phyloP scores from a whole-genome alignment of 1,139 yeast species.

The Magnusiomyces sp. region DNA sequence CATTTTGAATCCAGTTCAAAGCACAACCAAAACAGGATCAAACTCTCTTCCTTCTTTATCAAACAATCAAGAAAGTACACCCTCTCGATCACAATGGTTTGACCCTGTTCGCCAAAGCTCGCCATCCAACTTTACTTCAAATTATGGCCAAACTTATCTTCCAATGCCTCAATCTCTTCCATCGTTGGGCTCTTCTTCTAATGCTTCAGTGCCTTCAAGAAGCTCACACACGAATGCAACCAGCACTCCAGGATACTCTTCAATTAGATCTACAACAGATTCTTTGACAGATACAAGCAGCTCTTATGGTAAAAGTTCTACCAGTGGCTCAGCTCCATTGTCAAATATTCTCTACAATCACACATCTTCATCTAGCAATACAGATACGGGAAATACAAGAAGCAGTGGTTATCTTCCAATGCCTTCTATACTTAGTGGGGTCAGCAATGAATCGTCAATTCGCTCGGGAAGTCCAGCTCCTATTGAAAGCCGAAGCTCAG shows the following conservation, averaged over 20 bases:
- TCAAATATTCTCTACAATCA: neutral
- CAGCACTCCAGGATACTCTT: neutral
- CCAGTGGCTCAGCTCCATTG: slow-evolving; percentile 1
- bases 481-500: neutral
- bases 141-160: slow-evolving; percentile 1
- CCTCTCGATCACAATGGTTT: slow-evolving; percentile 1
- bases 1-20: slow-evolving; percentile 4
- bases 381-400: neutral
- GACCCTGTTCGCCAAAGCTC: slow-evolving; percentile 7
- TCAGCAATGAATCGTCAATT: neutral
- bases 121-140: neutral
- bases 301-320: too few relatives aligned
- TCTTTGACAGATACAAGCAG: too few relatives aligned
- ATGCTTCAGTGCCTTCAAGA: neutral
- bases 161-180: slow-evolving; percentile 4
- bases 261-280: too few relatives aligned
- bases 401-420: slow-evolving; percentile 2
- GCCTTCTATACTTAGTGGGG: slow-evolving; percentile 4
- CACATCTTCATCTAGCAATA: neutral
- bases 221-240: neutral
- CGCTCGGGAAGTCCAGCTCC: neutral
- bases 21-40: neutral
- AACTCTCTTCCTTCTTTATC: neutral
- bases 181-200: slow-evolving; percentile 1
- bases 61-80: neutral